Conservation (phyloP, 2,329 filamentous ascomycete species). For the Clonostachys rosea region DNA sequence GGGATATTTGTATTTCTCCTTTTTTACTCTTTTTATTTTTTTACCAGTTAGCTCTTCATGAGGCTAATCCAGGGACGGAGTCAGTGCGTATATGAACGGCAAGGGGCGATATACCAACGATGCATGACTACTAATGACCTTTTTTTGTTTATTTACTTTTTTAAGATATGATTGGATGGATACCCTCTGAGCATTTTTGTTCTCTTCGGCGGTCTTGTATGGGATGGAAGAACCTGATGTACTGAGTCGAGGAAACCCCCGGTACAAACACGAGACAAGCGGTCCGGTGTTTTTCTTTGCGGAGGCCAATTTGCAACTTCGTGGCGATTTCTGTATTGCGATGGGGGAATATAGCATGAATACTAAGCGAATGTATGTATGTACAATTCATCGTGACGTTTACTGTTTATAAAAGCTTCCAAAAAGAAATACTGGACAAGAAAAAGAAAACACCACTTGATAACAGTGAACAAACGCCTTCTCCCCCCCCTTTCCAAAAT, state of each 20-base stretch:
- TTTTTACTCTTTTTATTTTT: neutral
- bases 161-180: constrained; percentile 5
- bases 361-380: neutral
- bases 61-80: neutral
- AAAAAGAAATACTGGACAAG: no score
- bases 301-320: no score
- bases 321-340: neutral
- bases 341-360: neutral
- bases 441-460: no score
- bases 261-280: neutral
- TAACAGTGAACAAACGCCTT: no score
- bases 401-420: neutral
- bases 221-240: neutral
- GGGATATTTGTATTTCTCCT: neutral
- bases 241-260: no score
- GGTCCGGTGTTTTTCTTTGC: no score
- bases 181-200: neutral
- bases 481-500: no score
- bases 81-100: neutral
- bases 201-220: neutral
- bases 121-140: neutral
- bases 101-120: neutral
- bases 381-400: neutral
- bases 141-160: constrained; percentile 2
- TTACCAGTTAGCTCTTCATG: constrained; percentile 8